These are phyloP conservation scores for Evansstolkia leycettana DNA, from an alignment of 495 filamentous ascomycete genomes.

Conservation along the genomic window DNA sequence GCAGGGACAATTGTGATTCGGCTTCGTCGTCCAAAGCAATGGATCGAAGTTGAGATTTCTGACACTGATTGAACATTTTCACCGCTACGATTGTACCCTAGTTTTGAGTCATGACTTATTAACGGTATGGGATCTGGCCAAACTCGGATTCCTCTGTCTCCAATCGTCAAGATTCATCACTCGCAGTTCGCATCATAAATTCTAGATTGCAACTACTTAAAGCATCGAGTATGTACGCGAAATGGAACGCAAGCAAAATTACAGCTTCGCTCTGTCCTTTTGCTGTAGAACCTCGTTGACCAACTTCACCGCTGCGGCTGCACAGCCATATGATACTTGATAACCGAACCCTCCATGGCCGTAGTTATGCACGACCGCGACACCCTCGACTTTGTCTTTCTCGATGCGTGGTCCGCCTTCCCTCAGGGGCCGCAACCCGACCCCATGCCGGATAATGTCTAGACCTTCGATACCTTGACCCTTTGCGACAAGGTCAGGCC, in stretches of 20 bases:
- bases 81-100: too few species aligned
- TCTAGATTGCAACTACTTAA: too few species aligned
- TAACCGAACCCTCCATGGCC: conserved; percentile 92
- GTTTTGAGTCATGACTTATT: too few species aligned
- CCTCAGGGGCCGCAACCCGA: conserved; percentile 72
- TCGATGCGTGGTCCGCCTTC: conserved; percentile 70
- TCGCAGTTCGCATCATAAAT: too few species aligned
- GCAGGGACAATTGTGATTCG: too few species aligned
- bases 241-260: too few species aligned
- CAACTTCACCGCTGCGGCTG: conserved; percentile 53
- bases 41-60: too few species aligned
- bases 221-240: not conserved
- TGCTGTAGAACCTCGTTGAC: conserved; percentile 48
- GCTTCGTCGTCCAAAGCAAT: too few species aligned
- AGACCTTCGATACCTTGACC: conserved; percentile 72
- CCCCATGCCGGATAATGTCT: conserved; percentile 77
- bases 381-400: conserved; percentile 59
- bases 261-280: conserved; percentile 25
- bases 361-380: conserved; percentile 86
- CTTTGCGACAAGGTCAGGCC: conserved; percentile 54
- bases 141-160: too few species aligned
- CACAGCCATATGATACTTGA: conserved; percentile 79
- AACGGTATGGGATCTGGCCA: too few species aligned
- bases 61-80: too few species aligned
- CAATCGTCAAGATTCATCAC: too few species aligned